Evolutionary conservation across 2,329 filamentous ascomycete genomes (phyloP).

Genomic region (Calonectria pauciramosa): DNA sequence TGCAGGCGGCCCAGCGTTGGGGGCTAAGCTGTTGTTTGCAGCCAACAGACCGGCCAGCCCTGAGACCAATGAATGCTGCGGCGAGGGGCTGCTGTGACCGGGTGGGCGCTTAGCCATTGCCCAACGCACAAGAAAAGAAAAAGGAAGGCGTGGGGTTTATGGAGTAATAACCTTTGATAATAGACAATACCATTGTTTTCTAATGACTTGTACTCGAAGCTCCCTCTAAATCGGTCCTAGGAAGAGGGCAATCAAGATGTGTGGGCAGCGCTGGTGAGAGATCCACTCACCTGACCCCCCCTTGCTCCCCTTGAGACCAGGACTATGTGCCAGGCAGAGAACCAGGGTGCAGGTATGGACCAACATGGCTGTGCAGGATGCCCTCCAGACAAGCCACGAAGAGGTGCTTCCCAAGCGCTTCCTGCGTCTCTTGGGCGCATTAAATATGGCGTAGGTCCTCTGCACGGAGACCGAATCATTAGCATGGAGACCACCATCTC

Average conservation of each 20-base stretch:
- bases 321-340: neutral
- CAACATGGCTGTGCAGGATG: slow-evolving; percentile 26
- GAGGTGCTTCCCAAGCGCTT: slow-evolving; percentile 27
- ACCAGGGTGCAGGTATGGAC: neutral
- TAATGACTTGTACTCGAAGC: too few relatives aligned
- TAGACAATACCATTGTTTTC: neutral
- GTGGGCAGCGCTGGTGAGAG: slow-evolving; percentile 5
- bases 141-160: neutral
- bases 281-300: slow-evolving; percentile 29
- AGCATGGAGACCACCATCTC: slow-evolving; percentile 34
- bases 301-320: slow-evolving; percentile 5
- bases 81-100: neutral
- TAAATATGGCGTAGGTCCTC: slow-evolving; percentile 34
- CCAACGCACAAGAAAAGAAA: neutral
- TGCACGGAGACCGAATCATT: slow-evolving; percentile 8
- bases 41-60: slow-evolving; percentile 1
- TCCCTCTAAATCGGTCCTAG: neutral
- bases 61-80: slow-evolving; percentile 1
- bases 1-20: neutral
- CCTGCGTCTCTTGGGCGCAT: neutral
- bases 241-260: neutral
- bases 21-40: neutral
- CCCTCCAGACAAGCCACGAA: slow-evolving; percentile 23
- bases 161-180: neutral
- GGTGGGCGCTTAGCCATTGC: neutral